phyloP scores from a whole-genome alignment of 2,329 filamentous ascomycete genomes.

The Trematosphaeria pertusa region DNA sequence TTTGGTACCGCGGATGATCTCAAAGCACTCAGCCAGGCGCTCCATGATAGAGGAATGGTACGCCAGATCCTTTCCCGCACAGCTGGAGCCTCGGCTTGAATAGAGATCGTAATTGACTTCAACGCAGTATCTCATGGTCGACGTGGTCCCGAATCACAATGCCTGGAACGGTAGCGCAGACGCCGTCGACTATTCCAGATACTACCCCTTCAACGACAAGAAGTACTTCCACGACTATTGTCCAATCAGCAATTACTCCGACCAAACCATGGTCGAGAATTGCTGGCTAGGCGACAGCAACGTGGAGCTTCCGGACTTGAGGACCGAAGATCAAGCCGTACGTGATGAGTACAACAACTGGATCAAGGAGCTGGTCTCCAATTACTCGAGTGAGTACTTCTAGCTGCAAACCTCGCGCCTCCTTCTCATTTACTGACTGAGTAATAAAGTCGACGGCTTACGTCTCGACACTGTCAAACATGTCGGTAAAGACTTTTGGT shows the following conservation, averaged over 20 bases:
- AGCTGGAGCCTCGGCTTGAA: background rate
- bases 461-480: slow-evolving; percentile 50
- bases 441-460: slow-evolving; percentile 44
- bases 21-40: slow-evolving; percentile 60
- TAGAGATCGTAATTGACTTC: too few species aligned
- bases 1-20: slow-evolving; percentile 68
- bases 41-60: slow-evolving; percentile 64
- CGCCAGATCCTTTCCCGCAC: slow-evolving; percentile 1
- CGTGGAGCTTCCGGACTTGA: slow-evolving; percentile 52
- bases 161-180: slow-evolving; percentile 57
- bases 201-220: slow-evolving; percentile 62
- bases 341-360: slow-evolving; percentile 18
- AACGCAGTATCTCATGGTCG: slow-evolving; percentile 63
- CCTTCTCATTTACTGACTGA: too few species aligned
- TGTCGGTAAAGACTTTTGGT: slow-evolving; percentile 47
- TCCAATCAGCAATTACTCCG: slow-evolving; percentile 60
- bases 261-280: slow-evolving; percentile 55
- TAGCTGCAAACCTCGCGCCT: too few species aligned
- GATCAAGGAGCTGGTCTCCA: slow-evolving; percentile 23
- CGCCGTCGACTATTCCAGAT: slow-evolving; percentile 61
- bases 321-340: slow-evolving; percentile 48
- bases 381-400: slow-evolving; percentile 49
- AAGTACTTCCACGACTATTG: slow-evolving; percentile 69
- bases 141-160: slow-evolving; percentile 66
- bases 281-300: slow-evolving; percentile 61